phyloP scores from a whole-genome alignment of 106 monocot genomes.

The Gastrodia elata region DNA sequence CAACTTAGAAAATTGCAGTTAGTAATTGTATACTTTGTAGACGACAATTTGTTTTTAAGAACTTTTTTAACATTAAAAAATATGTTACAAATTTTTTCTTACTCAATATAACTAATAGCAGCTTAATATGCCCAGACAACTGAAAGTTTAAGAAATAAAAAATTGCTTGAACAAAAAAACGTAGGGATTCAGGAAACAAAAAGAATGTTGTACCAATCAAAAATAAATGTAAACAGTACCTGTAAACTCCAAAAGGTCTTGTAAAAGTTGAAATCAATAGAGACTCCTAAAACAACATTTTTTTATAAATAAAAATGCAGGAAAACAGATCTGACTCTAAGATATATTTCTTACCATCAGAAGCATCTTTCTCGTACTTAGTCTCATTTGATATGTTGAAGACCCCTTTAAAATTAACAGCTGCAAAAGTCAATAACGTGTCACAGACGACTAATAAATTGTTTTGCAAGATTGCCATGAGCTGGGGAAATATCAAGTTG shows the following conservation, averaged over 20 bases:
- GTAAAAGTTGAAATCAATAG: constrained; percentile 98
- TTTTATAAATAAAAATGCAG: background rate
- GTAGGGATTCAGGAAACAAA: background rate
- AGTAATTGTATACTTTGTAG: background rate
- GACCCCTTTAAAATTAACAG: constrained; percentile 95
- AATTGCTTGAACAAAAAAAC: background rate
- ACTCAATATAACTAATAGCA: background rate
- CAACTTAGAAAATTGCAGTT: background rate
- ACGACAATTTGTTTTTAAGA: background rate
- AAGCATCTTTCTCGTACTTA: constrained; percentile 87
- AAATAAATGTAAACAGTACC: constrained; percentile 21
- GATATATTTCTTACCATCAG: constrained; percentile 52
- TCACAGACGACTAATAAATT: background rate
- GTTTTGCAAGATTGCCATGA: background rate
- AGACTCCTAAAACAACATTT: constrained; percentile 38
- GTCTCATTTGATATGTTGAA: constrained; percentile 97
- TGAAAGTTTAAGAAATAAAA: background rate
- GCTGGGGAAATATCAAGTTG: background rate
- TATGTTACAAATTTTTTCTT: background rate
- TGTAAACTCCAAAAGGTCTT: constrained; percentile 99
- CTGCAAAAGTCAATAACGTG: constrained; percentile 27
- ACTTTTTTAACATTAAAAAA: background rate
- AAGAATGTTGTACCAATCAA: background rate
- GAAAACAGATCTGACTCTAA: background rate
- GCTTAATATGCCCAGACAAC: background rate